Percentiles rank a stretch among this genome's conserved stretches.
Conservation (phyloP, 306 rosid genomes). For the Quercus berberidifolia region DNA sequence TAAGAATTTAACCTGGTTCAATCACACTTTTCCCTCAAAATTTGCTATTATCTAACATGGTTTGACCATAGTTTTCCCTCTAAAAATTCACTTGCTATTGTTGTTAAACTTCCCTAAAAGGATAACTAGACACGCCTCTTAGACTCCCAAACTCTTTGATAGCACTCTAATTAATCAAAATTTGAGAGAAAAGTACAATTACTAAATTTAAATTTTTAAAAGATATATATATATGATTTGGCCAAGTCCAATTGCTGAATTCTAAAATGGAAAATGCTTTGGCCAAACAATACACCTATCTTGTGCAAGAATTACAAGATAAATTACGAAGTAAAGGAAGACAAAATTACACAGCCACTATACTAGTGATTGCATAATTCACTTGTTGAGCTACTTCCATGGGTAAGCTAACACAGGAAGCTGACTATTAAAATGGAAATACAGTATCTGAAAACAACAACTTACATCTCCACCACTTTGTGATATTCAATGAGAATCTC, state of each 20-base stretch:
- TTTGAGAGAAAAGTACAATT: neutral
- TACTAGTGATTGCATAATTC: neutral
- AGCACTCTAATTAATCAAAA: neutral
- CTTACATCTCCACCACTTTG: neutral
- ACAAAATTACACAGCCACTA: neutral
- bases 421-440: neutral
- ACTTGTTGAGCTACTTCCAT: neutral
- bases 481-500: slow-evolving; percentile 5
- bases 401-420: neutral
- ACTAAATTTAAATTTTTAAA: neutral
- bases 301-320: neutral
- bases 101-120: neutral
- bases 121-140: neutral
- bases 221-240: neutral
- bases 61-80: neutral
- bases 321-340: neutral
- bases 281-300: neutral
- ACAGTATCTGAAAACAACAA: slow-evolving; percentile 1
- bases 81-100: neutral
- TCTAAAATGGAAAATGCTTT: too few species aligned
- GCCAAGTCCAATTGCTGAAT: neutral
- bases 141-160: neutral
- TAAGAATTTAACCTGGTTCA: neutral
- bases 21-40: neutral
- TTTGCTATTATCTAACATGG: neutral